Evolutionary conservation across 2,329 filamentous ascomycete genomes (phyloP), one percentile per base, ranked within the genome.

Genomic region (Xylariales sp.): DNA sequence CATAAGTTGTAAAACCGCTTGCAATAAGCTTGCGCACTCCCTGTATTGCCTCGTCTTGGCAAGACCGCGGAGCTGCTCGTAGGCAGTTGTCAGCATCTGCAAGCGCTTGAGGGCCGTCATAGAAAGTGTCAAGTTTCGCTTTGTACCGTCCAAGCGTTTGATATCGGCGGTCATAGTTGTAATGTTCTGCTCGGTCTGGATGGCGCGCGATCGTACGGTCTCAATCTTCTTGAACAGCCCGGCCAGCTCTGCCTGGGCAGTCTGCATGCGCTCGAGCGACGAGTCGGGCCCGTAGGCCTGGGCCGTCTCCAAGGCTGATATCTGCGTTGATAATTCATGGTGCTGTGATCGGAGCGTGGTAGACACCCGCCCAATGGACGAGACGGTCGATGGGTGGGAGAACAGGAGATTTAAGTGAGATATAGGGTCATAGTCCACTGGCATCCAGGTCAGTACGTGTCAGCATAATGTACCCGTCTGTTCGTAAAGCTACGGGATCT

Each of bases 81-180:
- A 98, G n/a, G 93, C 93, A 4, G 93, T 97, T 5, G 93, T 97
- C 57, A 98, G 69, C 93, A 98, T 98, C 72, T 98, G 93, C 52
- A 98, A 74, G 32, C 93, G 78, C 70, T 98, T 98, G 54, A 98
- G 71, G 16, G 91, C 91, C 29, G 93, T 98, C 93, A 98, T 98
- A 48, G 89, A 96, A 38, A 95, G 74, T 8, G 93, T 96, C 44
- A 98, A 74, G 63, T 98, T 98, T 62, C 85, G 85, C 71, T 98
- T 98, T 25, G 93, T 96, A 61, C 86, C 87, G 64, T 98, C 93
- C 47, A 98, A 75, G 49, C 91, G 83, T 69, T 98, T 98, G 61
- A 98, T 98, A 57, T 98, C 93, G 41, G 93, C 89, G 44, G 93
- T 98, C 93, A 98, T 98, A 50, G 89, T 89, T 32, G 91, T 96